Evolutionary conservation across 2,329 filamentous ascomycete genomes (phyloP).

Genomic region (Dactylellina drechsleri): DNA sequence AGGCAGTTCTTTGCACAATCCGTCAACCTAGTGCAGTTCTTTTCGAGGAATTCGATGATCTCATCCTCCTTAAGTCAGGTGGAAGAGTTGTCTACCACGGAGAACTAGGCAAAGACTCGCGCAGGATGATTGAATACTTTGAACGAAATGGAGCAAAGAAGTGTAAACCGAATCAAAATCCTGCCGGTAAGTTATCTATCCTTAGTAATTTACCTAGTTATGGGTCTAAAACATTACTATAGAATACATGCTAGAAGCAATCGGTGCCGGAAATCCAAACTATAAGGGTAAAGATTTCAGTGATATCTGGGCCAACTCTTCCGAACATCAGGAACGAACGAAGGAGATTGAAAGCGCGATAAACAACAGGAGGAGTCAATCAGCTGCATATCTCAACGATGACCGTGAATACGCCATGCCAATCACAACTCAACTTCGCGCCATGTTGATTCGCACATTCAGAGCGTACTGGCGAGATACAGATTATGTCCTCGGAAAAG

Average conservation of each 20-base stretch:
- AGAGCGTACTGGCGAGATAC: constrained; percentile 74
- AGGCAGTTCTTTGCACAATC: constrained; percentile 71
- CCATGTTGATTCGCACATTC: constrained; percentile 70
- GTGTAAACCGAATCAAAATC: constrained; percentile 66
- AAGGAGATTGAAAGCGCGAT: constrained; percentile 69
- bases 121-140: constrained; percentile 67
- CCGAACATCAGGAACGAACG: constrained; percentile 64
- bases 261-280: constrained; percentile 72
- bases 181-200: constrained; percentile 60
- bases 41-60: constrained; percentile 69
- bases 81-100: constrained; percentile 69
- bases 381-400: constrained; percentile 64
- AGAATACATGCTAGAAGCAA: constrained; percentile 68
- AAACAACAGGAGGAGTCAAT: constrained; percentile 62
- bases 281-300: constrained; percentile 72
- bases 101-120: constrained; percentile 66
- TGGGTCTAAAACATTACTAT: constrained; percentile 64
- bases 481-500: constrained; percentile 72
- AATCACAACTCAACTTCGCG: constrained; percentile 66
- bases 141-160: constrained; percentile 65
- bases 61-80: constrained; percentile 68
- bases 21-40: constrained; percentile 70
- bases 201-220: neutral
- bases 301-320: constrained; percentile 69
- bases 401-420: constrained; percentile 73